Percentiles rank a stretch among this genome's conserved stretches.
These are phyloP conservation scores for Tilletia walkeri DNA, from an alignment of 1,284 basidiomycete genomes.

Conservation along the genomic window DNA sequence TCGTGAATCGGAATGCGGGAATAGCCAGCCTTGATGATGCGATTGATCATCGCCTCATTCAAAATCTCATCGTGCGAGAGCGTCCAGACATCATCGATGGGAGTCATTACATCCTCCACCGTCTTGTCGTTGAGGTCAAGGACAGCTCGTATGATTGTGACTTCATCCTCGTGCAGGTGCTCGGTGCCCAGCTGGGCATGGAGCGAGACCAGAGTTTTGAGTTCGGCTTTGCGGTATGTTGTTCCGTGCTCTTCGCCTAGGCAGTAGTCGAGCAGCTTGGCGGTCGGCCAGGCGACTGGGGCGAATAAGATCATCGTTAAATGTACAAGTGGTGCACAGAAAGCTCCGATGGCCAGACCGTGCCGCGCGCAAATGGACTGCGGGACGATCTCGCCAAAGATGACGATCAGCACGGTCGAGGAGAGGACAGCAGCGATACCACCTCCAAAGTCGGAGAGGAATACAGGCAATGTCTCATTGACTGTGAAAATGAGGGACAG, in stretches of 20 bases:
- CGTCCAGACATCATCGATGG: constrained; percentile 71
- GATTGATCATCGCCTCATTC: constrained; percentile 74
- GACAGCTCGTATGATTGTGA: constrained; percentile 63
- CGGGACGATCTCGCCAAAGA: constrained; percentile 58
- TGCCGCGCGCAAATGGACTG: constrained; percentile 75
- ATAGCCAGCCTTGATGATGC: constrained; percentile 67
- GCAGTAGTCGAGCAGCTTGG: constrained; percentile 57
- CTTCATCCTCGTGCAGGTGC: constrained; percentile 78
- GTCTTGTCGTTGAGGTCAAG: constrained; percentile 61
- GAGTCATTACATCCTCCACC: constrained; percentile 67
- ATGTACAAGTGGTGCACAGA: constrained; percentile 71
- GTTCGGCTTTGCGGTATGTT: constrained; percentile 60
- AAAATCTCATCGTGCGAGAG: constrained; percentile 74
- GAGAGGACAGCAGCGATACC: constrained; percentile 47
- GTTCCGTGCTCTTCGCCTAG: constrained; percentile 59
- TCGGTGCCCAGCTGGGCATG: constrained; percentile 77
- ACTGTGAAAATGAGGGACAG: constrained; percentile 46
- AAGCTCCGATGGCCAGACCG: constrained; percentile 85
- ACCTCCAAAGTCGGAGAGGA: constrained; percentile 52
- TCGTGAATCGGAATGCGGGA: constrained; percentile 90
- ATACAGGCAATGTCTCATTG: constrained; percentile 59
- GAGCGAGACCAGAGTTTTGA: constrained; percentile 79
- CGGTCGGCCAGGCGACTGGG: constrained; percentile 58
- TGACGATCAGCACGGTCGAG: constrained; percentile 57
- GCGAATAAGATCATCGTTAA: constrained; percentile 57